Conservation (phyloP, 768 basidiomycete species). For the Erythrobasidium yunnanense region DNA sequence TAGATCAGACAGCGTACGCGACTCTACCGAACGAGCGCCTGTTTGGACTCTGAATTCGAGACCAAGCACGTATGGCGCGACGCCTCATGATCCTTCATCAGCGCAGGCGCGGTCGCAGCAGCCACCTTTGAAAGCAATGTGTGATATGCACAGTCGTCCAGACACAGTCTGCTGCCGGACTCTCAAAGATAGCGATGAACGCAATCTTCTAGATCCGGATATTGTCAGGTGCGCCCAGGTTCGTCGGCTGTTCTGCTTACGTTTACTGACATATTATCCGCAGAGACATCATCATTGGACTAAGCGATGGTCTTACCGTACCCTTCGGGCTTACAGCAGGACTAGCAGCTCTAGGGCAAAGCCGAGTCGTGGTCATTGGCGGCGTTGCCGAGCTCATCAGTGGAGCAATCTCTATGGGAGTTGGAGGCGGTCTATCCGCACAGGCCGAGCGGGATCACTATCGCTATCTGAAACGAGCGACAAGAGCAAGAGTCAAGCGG, state of each 20-base stretch:
- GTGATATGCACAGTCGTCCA: constrained; percentile 20
- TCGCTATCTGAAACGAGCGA: constrained; percentile 26
- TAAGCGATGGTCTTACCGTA: constrained; percentile 48
- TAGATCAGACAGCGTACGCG: not conserved
- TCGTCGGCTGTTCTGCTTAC: constrained; percentile 55
- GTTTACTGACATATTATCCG: constrained; percentile 58
- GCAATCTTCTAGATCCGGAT: constrained; percentile 74
- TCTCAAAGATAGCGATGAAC: constrained; percentile 64
- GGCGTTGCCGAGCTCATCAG: not conserved
- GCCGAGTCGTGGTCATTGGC: constrained; percentile 55
- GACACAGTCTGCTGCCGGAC: constrained; percentile 67
- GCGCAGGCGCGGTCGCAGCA: not conserved
- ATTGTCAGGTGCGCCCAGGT: constrained; percentile 52
- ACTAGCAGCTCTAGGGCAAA: constrained; percentile 75
- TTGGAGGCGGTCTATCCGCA: not conserved
- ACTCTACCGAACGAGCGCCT: constrained; percentile 1
- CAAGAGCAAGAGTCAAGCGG: constrained; percentile 62
- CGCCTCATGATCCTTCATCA: not conserved
- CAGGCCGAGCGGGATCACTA: constrained; percentile 23
- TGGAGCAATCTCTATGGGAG: not conserved
- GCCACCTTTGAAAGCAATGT: constrained; percentile 20
- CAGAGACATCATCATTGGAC: constrained; percentile 24
- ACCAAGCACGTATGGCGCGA: not conserved
- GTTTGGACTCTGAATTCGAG: constrained; percentile 10
- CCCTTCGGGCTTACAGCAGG: constrained; percentile 86